Conservation (phyloP, 2,329 filamentous ascomycete species). For the Didymella lethalis region DNA sequence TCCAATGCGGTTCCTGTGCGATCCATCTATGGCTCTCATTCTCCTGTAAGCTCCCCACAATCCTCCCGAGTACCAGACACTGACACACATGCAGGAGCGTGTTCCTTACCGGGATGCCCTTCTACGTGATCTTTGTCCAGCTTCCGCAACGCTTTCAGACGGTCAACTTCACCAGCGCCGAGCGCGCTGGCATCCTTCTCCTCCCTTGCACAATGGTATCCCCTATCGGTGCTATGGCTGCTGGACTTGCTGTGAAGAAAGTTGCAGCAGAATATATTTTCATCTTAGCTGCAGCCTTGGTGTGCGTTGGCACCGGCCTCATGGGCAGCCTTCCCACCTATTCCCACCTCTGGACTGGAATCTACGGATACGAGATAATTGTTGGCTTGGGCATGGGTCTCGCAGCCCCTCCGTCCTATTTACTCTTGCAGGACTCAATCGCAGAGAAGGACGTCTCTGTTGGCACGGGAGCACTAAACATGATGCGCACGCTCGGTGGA, state of each 20-base stretch:
- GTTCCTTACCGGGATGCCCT: constrained; percentile 42
- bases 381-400: constrained; percentile 40
- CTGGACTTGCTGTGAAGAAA: constrained; percentile 31
- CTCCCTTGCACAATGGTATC: constrained; percentile 39
- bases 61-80: background rate
- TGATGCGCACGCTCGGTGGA: constrained; percentile 44
- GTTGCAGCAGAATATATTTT: constrained; percentile 34
- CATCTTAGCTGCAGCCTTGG: constrained; percentile 28
- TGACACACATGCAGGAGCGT: constrained; percentile 26
- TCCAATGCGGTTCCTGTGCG: constrained; percentile 38
- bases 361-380: constrained; percentile 43
- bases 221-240: constrained; percentile 40
- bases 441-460: constrained; percentile 38
- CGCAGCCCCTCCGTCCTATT: constrained; percentile 39
- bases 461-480: constrained; percentile 43
- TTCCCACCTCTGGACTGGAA: constrained; percentile 28
- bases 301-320: constrained; percentile 38
- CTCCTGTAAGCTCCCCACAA: constrained; percentile 28
- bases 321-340: constrained; percentile 37
- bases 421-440: constrained; percentile 35
- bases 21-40: constrained; percentile 33
- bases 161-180: constrained; percentile 43
- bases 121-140: constrained; percentile 41
- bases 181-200: constrained; percentile 42
- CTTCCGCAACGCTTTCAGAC: constrained; percentile 46